Evolutionary conservation across 179 eudicot species (phyloP), one percentile per base, ranked within the genome.

Genomic region (Heliamphora ciliata): DNA sequence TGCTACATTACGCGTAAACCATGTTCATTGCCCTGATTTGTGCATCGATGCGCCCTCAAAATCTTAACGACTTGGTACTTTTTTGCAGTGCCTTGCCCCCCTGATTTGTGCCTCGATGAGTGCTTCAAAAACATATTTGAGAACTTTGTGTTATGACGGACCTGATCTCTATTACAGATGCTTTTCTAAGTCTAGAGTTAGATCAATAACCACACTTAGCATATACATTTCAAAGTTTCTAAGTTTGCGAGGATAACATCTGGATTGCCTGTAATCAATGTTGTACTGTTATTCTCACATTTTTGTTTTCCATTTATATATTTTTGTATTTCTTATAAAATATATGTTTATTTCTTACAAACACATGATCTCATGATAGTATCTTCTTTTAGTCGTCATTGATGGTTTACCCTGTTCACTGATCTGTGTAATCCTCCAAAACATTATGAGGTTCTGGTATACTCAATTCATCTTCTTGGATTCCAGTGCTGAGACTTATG

Each of bases 401-500:
- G 74, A 6, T 60, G 52, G 47, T 24, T 78, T 58, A n/a, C 61
- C 18, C 69, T 55, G 0, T 64, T 51, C 11, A 31, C 8, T 14
- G 13, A 18, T 77, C 48, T 40, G 11, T 82, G 44, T 47, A 17
- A 65, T 74, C 8, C 31, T 47, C 79, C 51, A 44, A 71, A 24
- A 46, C 10, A 24, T 73, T 48, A 11, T 4, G 17, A 55, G n/a
- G 52, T 40, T 76, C 87, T 85, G 55, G 79, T 7, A 13, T n/a
- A 10, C 64, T 66, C 67, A 8, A 47, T 64, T 52, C 14, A 2
- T 80, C 61, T 78, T 76, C 67, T 88, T 78, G 79, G 31, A 78
- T 89, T 85, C 44, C 92, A 93, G 97, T 73, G 87, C 56, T 69
- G 93, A 82, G 82, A 89, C 90, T 47, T 87, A 85, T 85, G 74